Evolutionary conservation across 164 flowering plant genomes (phyloP), one percentile per base, ranked within the genome.

Genomic region (Vitis riparia): DNA sequence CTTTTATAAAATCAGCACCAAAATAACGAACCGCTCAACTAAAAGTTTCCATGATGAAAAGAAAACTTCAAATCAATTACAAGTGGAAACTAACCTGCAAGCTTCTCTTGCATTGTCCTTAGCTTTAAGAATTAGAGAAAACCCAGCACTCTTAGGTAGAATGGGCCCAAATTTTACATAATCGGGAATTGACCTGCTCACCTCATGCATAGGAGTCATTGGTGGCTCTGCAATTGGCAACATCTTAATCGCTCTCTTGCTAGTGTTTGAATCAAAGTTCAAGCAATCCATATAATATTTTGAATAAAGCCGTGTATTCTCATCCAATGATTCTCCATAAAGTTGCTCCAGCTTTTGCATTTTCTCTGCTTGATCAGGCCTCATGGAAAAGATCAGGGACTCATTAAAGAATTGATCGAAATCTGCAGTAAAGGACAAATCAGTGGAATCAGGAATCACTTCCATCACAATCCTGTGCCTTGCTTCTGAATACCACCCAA

Each of bases 161-260:
- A 91, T 85, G 27, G 96, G 96, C 62, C 96, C 93, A 70, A 91
- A 91, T 72, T 85, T 87, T 14, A 91, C 88, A 67, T 73, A 87
- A 77, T 91, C 89, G 49, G 91, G 96, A 75, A 91, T 83, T 0
- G 84, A 80, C 47, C 78, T 68, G 80, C 93, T 87, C 62, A 91
- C 78, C 70, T 91, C 93, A 71, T 79, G 93, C 75, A 87, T 66
- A 58, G 93, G 91, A 67, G 93, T 89, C 89, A 85, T 83, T 11
- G 96, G 96, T 27, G 96, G 89, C 71, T 91, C 93, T 19, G 89
- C 93, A 66, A 91, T 91, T 10, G 96, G 96, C 60, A 89, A 60
- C 93, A 91, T 87, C 29, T 93, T 91, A 57, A 82, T 70, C 68
- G 73, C 79, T 76, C 77, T 87, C 81, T 77, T 86, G 80, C 75